Evolutionary conservation across 768 basidiomycete species (phyloP), one percentile per base, ranked within the genome.

Genomic region (Inosperma sp.): DNA sequence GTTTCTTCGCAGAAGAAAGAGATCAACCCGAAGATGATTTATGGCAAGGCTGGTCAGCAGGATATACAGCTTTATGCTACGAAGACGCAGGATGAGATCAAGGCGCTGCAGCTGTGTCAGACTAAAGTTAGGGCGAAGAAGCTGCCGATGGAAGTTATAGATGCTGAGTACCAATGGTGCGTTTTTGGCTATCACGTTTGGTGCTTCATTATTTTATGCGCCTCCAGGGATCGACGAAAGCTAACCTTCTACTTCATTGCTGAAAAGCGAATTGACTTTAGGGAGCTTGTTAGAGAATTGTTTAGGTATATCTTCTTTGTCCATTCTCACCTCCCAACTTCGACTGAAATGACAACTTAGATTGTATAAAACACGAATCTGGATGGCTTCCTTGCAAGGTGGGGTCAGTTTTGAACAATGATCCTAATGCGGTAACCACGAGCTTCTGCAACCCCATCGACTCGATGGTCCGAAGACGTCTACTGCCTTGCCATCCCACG

Each of bases 91-190:
- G 95, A 99, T 67, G 95, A 99, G 69, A 69, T 82, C 50, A 93
- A 94, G 70, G 95, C 95, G 17, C 72, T 99, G 36, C 84, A 89
- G 61, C 72, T 97, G 48, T 96, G 94, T 59, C 83, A 92, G 67
- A 88, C 76, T 53, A 97, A 97, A 68, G 94, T 96, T 12, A 76
- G 84, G 47, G 91, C 93, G 66, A 89, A 94, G 72, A 93, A 93
- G 65, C 71, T 97, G 63, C 93, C 93, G 14, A 99, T 99, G 95
- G 92, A 97, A 68, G 93, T 99, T 52, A 84, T 96, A 42, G 95
- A 97, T 68, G 95, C 94, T 26, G 95, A 98, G 70, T 99, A 94
- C 72, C 95, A 99, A 65, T 98, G 93, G 93, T 93, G 50, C 23
- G 86, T 48, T 71, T 21, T 37, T 49, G 13, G 9, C 25, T 9